These are phyloP conservation scores for Candida wancherniae DNA, from an alignment of 805 yeast genomes.

Conservation along the genomic window DNA sequence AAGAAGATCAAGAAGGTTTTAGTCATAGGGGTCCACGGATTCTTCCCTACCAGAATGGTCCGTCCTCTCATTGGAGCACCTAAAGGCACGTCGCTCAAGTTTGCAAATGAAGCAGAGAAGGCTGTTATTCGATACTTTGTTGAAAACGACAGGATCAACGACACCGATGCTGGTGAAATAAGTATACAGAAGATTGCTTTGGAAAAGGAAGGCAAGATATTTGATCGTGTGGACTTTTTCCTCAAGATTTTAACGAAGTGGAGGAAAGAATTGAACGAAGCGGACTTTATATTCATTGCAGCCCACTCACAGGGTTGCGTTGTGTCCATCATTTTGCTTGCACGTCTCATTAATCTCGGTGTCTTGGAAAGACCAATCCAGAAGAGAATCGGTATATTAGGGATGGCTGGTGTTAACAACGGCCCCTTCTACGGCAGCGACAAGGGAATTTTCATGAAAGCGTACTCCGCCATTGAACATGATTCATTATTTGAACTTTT, in stretches of 20 bases:
- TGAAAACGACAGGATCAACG: constrained; percentile 35
- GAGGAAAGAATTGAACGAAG: constrained; percentile 51
- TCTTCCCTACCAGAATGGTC: constrained; percentile 83
- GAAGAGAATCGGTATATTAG: constrained; percentile 64
- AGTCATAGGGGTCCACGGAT: constrained; percentile 93
- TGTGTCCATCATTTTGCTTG: constrained; percentile 75
- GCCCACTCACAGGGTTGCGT: constrained; percentile 97
- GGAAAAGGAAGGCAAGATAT: constrained; percentile 88
- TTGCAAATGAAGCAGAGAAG: constrained; percentile 83
- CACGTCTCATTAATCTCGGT: constrained; percentile 61
- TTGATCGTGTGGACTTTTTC: constrained; percentile 80
- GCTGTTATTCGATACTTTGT: constrained; percentile 61
- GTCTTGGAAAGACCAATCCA: constrained; percentile 33
- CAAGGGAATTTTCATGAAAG: constrained; percentile 75
- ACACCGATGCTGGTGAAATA: constrained; percentile 27
- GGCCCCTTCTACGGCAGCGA: constrained; percentile 94
- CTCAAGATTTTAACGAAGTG: constrained; percentile 67
- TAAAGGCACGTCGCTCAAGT: constrained; percentile 89
- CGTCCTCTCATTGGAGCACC: constrained; percentile 91
- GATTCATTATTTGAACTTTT: constrained; percentile 83
- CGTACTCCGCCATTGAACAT: constrained; percentile 85
- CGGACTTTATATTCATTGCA: constrained; percentile 88
- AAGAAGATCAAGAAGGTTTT: constrained; percentile 53
- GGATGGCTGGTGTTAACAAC: constrained; percentile 93
- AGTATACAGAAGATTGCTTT: constrained; percentile 86